Conservation (phyloP, 805 yeast genomes). For the Cyberlindnera mississippiensis region DNA sequence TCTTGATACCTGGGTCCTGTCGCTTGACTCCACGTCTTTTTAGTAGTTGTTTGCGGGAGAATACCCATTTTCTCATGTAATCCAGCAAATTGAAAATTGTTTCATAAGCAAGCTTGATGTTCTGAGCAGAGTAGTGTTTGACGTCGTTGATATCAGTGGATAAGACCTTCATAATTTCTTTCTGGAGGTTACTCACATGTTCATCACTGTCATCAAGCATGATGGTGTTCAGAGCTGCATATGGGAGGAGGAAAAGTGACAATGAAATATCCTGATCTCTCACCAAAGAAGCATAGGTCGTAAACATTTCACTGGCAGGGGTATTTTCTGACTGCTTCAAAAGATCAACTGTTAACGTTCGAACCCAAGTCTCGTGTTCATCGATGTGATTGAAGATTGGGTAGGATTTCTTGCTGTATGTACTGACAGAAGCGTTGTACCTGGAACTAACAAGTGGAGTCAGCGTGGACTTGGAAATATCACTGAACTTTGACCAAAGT, state of each 20-base stretch:
- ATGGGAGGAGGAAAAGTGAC: slow-evolving; percentile 72
- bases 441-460: slow-evolving; percentile 72
- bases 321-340: slow-evolving; percentile 37
- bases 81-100: slow-evolving; percentile 77
- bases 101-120: slow-evolving; percentile 61
- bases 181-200: slow-evolving; percentile 40
- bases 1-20: slow-evolving; percentile 29
- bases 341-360: slow-evolving; percentile 62
- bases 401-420: slow-evolving; percentile 43
- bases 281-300: slow-evolving; percentile 59
- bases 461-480: slow-evolving; percentile 65
- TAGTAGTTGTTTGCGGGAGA: slow-evolving; percentile 22
- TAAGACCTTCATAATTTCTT: slow-evolving; percentile 61
- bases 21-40: slow-evolving; percentile 21
- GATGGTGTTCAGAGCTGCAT: slow-evolving; percentile 62
- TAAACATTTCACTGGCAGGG: slow-evolving; percentile 43
- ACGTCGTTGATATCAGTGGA: slow-evolving; percentile 40
- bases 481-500: slow-evolving; percentile 62
- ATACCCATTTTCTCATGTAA: slow-evolving; percentile 73
- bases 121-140: slow-evolving; percentile 55
- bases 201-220: slow-evolving; percentile 40
- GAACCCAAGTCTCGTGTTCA: slow-evolving; percentile 69
- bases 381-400: slow-evolving; percentile 61
- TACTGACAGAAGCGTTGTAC: slow-evolving; percentile 50
- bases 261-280: slow-evolving; percentile 67